Conservation (phyloP, 805 yeast genomes). For the Saccharomycopsis javanensis region DNA sequence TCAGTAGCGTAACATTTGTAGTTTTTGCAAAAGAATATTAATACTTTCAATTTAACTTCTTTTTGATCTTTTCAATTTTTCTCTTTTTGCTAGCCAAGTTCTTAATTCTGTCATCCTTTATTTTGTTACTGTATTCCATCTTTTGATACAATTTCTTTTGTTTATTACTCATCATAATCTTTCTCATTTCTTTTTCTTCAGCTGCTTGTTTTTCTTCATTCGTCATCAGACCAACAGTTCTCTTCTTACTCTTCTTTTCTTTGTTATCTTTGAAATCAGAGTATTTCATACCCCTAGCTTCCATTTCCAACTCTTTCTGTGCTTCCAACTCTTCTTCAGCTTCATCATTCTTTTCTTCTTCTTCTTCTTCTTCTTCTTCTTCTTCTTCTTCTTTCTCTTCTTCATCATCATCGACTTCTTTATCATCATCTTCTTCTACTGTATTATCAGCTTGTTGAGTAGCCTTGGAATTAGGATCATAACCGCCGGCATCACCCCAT, state of each 20-base stretch:
- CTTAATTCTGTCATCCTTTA: constrained; percentile 60
- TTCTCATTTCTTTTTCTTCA: constrained; percentile 84
- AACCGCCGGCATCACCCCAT: constrained; percentile 94
- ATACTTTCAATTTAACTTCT: neutral
- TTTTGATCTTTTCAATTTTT: constrained; percentile 15
- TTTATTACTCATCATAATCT: constrained; percentile 96
- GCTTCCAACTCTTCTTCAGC: constrained; percentile 48
- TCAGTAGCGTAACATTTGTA: too few relatives aligned
- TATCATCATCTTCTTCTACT: constrained; percentile 38
- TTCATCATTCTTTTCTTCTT: constrained; percentile 37
- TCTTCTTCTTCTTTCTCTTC: constrained; percentile 46
- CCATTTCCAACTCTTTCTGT: constrained; percentile 80
- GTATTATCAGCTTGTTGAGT: constrained; percentile 35
- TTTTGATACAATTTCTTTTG: constrained; percentile 88
- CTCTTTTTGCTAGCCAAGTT: constrained; percentile 27
- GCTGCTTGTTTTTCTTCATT: constrained; percentile 45
- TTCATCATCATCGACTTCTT: constrained; percentile 40
- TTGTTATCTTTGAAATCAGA: constrained; percentile 38
- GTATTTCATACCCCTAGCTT: constrained; percentile 77
- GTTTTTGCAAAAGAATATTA: neutral
- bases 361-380: constrained; percentile 43
- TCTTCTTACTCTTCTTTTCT: constrained; percentile 29
- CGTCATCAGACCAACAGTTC: constrained; percentile 25
- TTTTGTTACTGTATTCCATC: constrained; percentile 85
- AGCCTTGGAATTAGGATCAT: constrained; percentile 63